These are phyloP conservation scores for Colletotrichum viniferum DNA, from an alignment of 2,329 filamentous ascomycete species.

Conservation along the genomic window DNA sequence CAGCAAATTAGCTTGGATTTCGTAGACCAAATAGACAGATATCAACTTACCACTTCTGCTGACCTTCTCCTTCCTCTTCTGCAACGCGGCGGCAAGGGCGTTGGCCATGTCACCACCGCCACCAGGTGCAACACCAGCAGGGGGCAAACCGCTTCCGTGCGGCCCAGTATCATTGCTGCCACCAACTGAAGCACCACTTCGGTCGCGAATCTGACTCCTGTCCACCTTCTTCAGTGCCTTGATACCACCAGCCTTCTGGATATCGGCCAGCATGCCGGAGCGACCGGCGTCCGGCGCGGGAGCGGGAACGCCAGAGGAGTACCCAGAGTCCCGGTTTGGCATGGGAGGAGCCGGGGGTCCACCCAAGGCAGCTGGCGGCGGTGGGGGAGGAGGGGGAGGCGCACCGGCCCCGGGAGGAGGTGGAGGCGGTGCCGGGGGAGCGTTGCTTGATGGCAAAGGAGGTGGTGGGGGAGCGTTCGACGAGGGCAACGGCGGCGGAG, in stretches of 20 bases:
- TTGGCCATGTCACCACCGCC: constrained; percentile 76
- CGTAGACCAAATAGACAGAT: background rate
- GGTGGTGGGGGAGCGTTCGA: constrained; percentile 38
- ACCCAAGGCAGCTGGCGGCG: constrained; percentile 38
- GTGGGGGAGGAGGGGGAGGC: constrained; percentile 39
- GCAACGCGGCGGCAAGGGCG: constrained; percentile 77
- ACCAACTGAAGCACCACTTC: constrained; percentile 66
- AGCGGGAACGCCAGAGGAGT: constrained; percentile 58
- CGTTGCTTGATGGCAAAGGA: constrained; percentile 39
- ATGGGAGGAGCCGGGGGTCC: constrained; percentile 57
- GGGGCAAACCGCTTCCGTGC: constrained; percentile 54
- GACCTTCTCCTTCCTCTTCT: constrained; percentile 91
- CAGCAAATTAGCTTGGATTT: background rate
- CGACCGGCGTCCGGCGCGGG: constrained; percentile 50
- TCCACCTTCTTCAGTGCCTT: constrained; percentile 78
- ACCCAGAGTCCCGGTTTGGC: constrained; percentile 63
- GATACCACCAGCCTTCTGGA: constrained; percentile 72
- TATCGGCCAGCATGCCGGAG: constrained; percentile 71
- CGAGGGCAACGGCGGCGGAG: constrained; percentile 40
- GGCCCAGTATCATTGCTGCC: constrained; percentile 50
- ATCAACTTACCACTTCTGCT: constrained; percentile 84
- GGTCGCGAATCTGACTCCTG: constrained; percentile 70
- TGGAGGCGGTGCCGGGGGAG: constrained; percentile 39
- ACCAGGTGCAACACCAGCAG: constrained; percentile 54
- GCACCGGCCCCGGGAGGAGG: constrained; percentile 42